Evolutionary conservation across 1,284 basidiomycete species (phyloP).

Genomic region (Pseudomicrostroma phylloplanum): DNA sequence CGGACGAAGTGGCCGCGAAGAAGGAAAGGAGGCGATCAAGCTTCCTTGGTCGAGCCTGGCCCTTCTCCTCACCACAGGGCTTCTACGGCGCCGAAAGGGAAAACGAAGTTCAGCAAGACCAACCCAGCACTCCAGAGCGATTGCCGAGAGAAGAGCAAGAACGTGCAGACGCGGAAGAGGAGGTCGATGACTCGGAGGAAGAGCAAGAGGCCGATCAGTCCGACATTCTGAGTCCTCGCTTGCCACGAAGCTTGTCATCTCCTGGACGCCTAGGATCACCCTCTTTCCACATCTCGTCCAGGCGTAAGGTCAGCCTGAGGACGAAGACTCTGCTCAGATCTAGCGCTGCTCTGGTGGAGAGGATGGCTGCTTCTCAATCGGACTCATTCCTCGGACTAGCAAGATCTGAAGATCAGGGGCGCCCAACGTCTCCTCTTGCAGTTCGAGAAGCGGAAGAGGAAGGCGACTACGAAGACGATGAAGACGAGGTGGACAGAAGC

Average conservation of each 20-base stretch:
- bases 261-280: background rate
- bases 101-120: background rate
- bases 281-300: background rate
- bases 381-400: background rate
- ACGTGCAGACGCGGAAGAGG: background rate
- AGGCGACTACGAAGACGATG: background rate
- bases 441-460: background rate
- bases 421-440: background rate
- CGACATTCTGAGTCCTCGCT: background rate
- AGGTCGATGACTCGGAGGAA: background rate
- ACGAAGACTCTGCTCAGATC: slow-evolving; percentile 4
- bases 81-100: background rate
- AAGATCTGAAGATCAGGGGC: background rate
- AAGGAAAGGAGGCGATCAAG: background rate
- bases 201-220: background rate
- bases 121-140: background rate
- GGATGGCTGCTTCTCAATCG: background rate
- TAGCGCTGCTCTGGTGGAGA: background rate
- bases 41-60: slow-evolving; percentile 5
- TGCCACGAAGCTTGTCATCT: background rate
- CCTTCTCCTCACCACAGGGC: background rate
- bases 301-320: slow-evolving; percentile 1
- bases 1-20: background rate
- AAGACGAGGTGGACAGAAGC: slow-evolving; percentile 2
- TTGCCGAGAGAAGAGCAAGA: background rate